A percentile compares a stretch with the other conserved stretches of the same genome.
phyloP scores from a whole-genome alignment of 352 stramenopile species.

The Phytophthora colocasiae region DNA sequence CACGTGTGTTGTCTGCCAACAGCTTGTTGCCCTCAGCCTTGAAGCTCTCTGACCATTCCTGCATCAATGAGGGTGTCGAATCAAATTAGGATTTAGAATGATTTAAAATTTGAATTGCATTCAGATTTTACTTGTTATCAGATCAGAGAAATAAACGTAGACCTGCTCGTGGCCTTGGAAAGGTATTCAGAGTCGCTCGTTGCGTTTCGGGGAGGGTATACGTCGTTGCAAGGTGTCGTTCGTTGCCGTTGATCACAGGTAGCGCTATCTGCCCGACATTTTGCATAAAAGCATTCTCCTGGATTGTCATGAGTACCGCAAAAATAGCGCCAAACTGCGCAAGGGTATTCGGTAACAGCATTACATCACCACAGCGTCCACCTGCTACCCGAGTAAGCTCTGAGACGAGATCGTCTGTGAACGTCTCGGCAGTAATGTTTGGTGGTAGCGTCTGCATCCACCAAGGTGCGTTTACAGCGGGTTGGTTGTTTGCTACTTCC shows the following conservation, averaged over 20 bases:
- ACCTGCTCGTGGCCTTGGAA: not conserved
- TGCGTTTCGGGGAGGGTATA: not conserved
- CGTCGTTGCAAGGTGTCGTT: not conserved
- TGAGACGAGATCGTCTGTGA: not conserved
- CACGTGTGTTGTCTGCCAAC: slow-evolving; percentile 70
- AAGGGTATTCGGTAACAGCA: not conserved
- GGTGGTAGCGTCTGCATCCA: not conserved
- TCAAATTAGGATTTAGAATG: not conserved
- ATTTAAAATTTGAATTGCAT: not conserved
- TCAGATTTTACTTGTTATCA: too few relatives aligned
- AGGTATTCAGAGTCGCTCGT: not conserved
- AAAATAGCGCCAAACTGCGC: not conserved
- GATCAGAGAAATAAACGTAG: not conserved
- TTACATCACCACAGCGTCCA: not conserved
- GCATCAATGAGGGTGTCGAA: slow-evolving; percentile 17
- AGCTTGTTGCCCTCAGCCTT: slow-evolving; percentile 82
- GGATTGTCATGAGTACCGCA: not conserved
- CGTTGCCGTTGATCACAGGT: not conserved
- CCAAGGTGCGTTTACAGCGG: not conserved
- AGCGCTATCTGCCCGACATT: not conserved
- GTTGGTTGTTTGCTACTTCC: not conserved
- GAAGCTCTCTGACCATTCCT: slow-evolving; percentile 81
- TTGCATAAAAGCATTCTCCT: not conserved
- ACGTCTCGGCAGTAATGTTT: not conserved
- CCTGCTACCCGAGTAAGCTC: not conserved